Base-by-base conservation (phyloP, 108 stramenopile species). In the Skeletonema menzelii region DNA sequence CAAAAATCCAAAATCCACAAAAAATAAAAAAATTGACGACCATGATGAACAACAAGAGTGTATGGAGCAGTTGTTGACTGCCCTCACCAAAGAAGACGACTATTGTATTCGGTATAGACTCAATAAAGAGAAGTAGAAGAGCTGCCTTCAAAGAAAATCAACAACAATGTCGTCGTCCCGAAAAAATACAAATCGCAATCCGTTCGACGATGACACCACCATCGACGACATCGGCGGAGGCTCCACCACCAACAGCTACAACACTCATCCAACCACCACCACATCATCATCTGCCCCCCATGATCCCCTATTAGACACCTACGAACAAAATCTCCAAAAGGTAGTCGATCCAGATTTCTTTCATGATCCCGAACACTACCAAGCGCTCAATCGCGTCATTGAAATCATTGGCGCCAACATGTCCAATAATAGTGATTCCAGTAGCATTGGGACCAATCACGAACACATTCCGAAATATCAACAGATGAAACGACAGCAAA, bases 311-410 rank as follows among this genome's bases (percentile, higher is more conserved):
- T 61, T 75, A 8, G 75, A 75, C 46, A 59, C 40, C 22, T 68
- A 75, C 59, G 93, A 94, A 70, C 28, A 59, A 14, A 83, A 82
- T 5, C 69, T 94, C 22, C 77, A 69, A 12, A 69, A 80, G 3
- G 69, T 82, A 46, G 83, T 94, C 63, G 93, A 94, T 59, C 76
- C 86, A 24, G 90, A 94, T 13, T 94, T 94, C 74, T 94, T 94
- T 75, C 40, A 83, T n/a, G 84, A 89, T 66, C 93, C 93, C 5
- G 64, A 75, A 0, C 49, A 79, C 20, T 94, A 91, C 72, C 87
- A 85, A 42, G 90, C 93, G 0, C 67, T 94, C 24, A 80, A 84
- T 44, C 90, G 93, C 5, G 88, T 94, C 80, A 91, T 94, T 75
- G 89, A 90, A 67, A 89, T 94, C 14, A 60, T 94, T 53, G 90